Percentiles rank a stretch among this genome's conserved stretches.
Evolutionary conservation across 2,329 filamentous ascomycete species (phyloP).

Genomic region (Neonectria hederae): DNA sequence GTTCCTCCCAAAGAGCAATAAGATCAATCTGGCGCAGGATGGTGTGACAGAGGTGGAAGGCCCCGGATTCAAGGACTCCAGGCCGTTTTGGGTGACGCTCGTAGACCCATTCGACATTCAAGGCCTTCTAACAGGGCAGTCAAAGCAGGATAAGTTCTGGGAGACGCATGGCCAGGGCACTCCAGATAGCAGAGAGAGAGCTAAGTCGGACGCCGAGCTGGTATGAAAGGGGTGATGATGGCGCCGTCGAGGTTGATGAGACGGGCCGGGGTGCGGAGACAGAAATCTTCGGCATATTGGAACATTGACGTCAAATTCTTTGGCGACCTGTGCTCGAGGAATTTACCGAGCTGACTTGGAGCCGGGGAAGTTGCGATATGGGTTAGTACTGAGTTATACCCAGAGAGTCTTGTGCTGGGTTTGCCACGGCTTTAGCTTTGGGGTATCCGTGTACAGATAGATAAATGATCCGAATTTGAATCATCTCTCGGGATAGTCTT

Average conservation of each 20-base stretch:
- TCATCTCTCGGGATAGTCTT: not conserved
- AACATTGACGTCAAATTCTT: not conserved
- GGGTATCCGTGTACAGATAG: not conserved
- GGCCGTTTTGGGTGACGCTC: constrained; percentile 54
- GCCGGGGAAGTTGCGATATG: too few relatives aligned
- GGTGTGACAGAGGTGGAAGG: constrained; percentile 60
- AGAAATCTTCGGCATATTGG: not conserved
- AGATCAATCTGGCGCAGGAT: constrained; percentile 61
- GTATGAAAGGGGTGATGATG: constrained; percentile 5
- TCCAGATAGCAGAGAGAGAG: not conserved
- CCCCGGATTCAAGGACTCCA: constrained; percentile 59
- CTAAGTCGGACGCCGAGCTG: constrained; percentile 14
- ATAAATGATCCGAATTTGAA: not conserved
- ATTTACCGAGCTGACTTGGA: not conserved
- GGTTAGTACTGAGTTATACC: not conserved
- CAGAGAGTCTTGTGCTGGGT: not conserved
- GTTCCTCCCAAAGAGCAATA: constrained; percentile 59
- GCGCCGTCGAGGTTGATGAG: too few relatives aligned
- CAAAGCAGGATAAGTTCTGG: constrained; percentile 50
- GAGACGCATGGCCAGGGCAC: constrained; percentile 32
- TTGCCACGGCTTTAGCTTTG: not conserved
- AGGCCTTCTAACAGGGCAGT: constrained; percentile 46
- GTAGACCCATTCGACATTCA: constrained; percentile 53
- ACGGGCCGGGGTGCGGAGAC: not conserved
- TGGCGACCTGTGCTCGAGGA: not conserved